Base-by-base conservation (phyloP, 2,329 filamentous ascomycete genomes). In the Coniochaeta ligniaria region DNA sequence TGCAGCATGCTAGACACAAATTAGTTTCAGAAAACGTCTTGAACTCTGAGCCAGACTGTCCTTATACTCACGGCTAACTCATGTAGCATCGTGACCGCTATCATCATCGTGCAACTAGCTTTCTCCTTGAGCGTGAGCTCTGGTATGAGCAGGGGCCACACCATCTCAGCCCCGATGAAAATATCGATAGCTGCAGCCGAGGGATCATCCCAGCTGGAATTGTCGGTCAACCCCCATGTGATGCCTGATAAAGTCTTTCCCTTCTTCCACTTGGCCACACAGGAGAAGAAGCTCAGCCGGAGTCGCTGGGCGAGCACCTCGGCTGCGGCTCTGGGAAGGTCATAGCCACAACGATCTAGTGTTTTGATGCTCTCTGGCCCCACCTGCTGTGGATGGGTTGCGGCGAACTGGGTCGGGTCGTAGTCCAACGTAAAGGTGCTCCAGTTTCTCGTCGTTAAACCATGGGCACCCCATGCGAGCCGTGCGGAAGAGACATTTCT, bases 21-120 rank as follows among this genome's bases (percentile, higher is more conserved):
- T 50, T 47, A 47, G 43, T 6, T 24, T 47, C 20, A 31, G 9
- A 31, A 9, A 22, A 22, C 20, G 20, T 3, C 24, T 22, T 12
- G 43, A n/a, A 11, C 43, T 6, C 41, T 24, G 7, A 4, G 16
- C 6, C 9, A 47, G 20, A 22, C 4, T 11, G 24, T 47, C 3
- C 43, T 47, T 22, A 1, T 47, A 31, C 63, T 52, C 60, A 65
- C 63, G 17, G 59, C 61, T 26, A 65, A 17, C 50, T 65, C 64
- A 33, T 64, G 64, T 33, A 64, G 57, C 8, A 65, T 17, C 16
- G 59, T 61, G 14, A 9, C 43, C 1, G 60, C 63, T 6, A 65
- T 17, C 9, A 58, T 28, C 5, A 60, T 33, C 3, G 61, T 63
- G 43, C 45, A 52, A 6, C 28, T 43, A 16, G 55, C 61, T 36